Base-by-base conservation (phyloP, 2,329 filamentous ascomycete species). In the Fusarium goolgardi region DNA sequence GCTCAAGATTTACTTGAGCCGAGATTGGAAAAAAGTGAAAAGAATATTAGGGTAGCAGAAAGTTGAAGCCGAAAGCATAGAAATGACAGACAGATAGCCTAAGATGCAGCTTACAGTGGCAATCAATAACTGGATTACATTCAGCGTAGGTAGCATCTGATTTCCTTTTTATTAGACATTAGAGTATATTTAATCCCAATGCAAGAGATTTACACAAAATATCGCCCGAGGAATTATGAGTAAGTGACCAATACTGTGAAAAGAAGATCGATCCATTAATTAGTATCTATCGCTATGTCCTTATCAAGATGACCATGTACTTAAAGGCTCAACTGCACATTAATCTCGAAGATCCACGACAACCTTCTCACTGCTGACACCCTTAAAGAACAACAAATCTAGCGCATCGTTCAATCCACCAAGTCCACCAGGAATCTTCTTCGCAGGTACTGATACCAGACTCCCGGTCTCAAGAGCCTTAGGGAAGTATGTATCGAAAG, bases 351-450 rank as follows among this genome's bases (percentile, higher is more conserved):
- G 59, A 13, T 67, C 64, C 16, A 70, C 43, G n/a, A 70, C n/a
- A 29, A 70, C 37, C 59, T 70, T 70, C n/a, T 68, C 63, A 15
- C 63, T 49, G 16, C 67, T 70, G 2, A 70, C 67, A 25, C 67
- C 63, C 43, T 68, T 70, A 1, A 47, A 39, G 2, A 64, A 64
- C 12, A 70, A 18, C 3, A 65, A 32, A 21, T 41, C 59, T 27
- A 70, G 44, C 2, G 59, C 67, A 37, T 68, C 37, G 6, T 70
- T 59, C 13, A 70, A 43, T 47, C 67, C 67, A 12, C 20, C 10
- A 0, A 70, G 63, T 11, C 67, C 67, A 15, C 67, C 67, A 6
- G 67, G 32, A 25, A 68, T 43, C 50, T 65, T 68, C 35, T 32
- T 65, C 1, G 52, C 35, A 5, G 67, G 25, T 5, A 70, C 67